Evolutionary conservation across 176 grass and related monocot species (phyloP).

Genomic region (Musa acuminata): DNA sequence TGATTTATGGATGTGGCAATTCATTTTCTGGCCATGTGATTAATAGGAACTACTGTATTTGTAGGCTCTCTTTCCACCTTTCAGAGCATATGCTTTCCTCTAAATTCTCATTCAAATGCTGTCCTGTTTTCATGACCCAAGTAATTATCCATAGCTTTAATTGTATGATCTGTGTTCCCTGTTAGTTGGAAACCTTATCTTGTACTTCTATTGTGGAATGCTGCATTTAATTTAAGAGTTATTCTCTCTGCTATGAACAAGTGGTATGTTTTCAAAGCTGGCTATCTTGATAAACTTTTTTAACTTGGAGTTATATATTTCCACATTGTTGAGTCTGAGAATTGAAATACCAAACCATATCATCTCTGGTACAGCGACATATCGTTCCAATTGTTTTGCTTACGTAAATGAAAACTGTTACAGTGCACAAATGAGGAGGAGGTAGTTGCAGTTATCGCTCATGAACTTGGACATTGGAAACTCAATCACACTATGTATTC

Average conservation of each 20-base stretch:
- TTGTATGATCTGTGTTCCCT: too few species aligned
- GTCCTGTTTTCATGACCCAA: not conserved
- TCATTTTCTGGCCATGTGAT: not conserved
- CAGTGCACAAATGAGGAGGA: slow-evolving; percentile 90
- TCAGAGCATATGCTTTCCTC: not conserved
- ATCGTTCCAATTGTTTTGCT: not conserved
- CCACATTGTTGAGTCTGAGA: not conserved
- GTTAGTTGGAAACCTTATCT: too few species aligned
- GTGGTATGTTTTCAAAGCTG: not conserved
- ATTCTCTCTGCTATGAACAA: not conserved
- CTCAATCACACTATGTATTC: slow-evolving; percentile 88
- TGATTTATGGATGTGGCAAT: not conserved
- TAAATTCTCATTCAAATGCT: not conserved
- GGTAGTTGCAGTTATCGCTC: slow-evolving; percentile 95
- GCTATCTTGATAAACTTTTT: not conserved
- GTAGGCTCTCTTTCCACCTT: not conserved
- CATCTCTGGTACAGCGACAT: not conserved
- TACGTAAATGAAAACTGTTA: slow-evolving; percentile 19
- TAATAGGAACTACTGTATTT: not conserved
- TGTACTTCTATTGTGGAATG: too few species aligned
- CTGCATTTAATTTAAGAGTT: not conserved
- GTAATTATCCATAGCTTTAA: too few species aligned
- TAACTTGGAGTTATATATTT: too few species aligned
- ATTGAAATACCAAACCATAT: not conserved
- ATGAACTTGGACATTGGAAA: slow-evolving; percentile 99